Percentiles rank a stretch among this genome's conserved stretches.
Conservation (phyloP, 148 eudicot genomes). For the Tetragonia tetragonoides region DNA sequence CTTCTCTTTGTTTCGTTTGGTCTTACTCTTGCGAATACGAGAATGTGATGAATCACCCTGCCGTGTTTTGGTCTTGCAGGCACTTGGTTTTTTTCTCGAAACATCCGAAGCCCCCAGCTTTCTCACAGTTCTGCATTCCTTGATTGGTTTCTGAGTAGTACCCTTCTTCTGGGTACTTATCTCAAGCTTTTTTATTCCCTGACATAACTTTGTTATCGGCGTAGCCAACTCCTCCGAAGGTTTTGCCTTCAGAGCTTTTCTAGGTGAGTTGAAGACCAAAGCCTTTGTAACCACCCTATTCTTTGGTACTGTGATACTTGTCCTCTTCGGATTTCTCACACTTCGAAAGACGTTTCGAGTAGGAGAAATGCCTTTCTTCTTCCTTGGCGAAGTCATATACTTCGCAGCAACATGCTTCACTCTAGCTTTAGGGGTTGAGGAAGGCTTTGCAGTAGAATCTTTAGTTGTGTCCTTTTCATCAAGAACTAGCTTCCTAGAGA, state of each 20-base stretch:
- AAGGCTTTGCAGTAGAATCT: slow-evolving; percentile 32
- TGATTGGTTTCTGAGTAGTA: slow-evolving; percentile 25
- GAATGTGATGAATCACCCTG: slow-evolving; percentile 3
- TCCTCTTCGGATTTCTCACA: slow-evolving; percentile 52
- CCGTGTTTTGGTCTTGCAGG: slow-evolving; percentile 28
- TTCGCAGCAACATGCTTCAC: slow-evolving; percentile 82
- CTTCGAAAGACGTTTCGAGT: slow-evolving; percentile 55
- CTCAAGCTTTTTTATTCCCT: slow-evolving; percentile 58
- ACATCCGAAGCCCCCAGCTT: slow-evolving; percentile 24
- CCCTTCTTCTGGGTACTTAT: slow-evolving; percentile 51
- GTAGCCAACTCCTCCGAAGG: slow-evolving; percentile 45
- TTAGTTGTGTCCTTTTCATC: slow-evolving; percentile 27
- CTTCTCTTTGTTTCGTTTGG: slow-evolving; percentile 22
- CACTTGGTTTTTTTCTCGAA: slow-evolving; percentile 22
- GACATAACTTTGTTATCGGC: slow-evolving; percentile 64
- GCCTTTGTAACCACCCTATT: slow-evolving; percentile 50
- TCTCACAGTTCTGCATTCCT: slow-evolving; percentile 16
- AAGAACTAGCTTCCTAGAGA: slow-evolving; percentile 44
- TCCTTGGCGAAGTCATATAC: slow-evolving; percentile 85
- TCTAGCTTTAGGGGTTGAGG: slow-evolving; percentile 53
- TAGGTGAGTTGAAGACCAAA: slow-evolving; percentile 62
- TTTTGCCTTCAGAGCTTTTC: slow-evolving; percentile 46
- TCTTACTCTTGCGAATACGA: slow-evolving; percentile 18
- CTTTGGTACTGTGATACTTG: slow-evolving; percentile 37
- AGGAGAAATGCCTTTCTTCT: slow-evolving; percentile 38